Percentiles rank a stretch among this genome's conserved stretches.
phyloP scores from a whole-genome alignment of 805 yeast species.

The Wickerhamomyces hampshirensis region DNA sequence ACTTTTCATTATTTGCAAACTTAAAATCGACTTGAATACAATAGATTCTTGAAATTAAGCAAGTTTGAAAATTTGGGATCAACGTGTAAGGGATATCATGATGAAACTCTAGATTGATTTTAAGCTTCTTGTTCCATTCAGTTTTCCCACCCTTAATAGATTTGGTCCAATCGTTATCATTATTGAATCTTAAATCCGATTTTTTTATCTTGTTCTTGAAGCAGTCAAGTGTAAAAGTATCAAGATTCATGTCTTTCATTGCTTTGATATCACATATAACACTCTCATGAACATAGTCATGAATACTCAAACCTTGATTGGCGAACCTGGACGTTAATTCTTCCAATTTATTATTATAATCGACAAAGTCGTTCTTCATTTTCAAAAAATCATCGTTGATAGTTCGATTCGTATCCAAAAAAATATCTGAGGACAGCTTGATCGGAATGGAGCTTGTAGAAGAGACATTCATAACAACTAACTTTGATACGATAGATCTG shows the following conservation, averaged over 20 bases:
- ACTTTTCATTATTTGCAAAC: slow-evolving; percentile 27
- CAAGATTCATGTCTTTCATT: slow-evolving; percentile 16
- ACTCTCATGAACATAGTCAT: slow-evolving; percentile 10
- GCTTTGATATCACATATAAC: slow-evolving; percentile 17
- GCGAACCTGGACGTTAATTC: slow-evolving; percentile 17
- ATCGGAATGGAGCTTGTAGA: slow-evolving; percentile 38
- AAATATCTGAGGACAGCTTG: slow-evolving; percentile 30
- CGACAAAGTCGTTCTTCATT: slow-evolving; percentile 22
- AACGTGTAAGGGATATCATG: slow-evolving; percentile 45
- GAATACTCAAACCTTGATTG: slow-evolving; percentile 3
- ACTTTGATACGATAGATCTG: slow-evolving; percentile 25
- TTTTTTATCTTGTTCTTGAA: slow-evolving; percentile 16
- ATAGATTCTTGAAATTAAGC: slow-evolving; percentile 56
- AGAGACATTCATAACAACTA: slow-evolving; percentile 30
- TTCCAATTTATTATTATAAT: slow-evolving; percentile 8
- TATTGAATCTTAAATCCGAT: slow-evolving; percentile 24
- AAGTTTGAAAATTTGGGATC: slow-evolving; percentile 59
- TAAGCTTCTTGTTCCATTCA: slow-evolving; percentile 22
- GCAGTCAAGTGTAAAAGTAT: slow-evolving; percentile 9
- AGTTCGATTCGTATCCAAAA: slow-evolving; percentile 16
- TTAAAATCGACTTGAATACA: slow-evolving; percentile 43
- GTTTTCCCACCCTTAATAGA: background rate
- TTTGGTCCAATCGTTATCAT: slow-evolving; percentile 23
- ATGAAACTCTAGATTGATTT: slow-evolving; percentile 36
- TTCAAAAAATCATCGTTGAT: slow-evolving; percentile 15